phyloP scores from a whole-genome alignment of 1,284 basidiomycete species.

The Sporisorium reilianum region DNA sequence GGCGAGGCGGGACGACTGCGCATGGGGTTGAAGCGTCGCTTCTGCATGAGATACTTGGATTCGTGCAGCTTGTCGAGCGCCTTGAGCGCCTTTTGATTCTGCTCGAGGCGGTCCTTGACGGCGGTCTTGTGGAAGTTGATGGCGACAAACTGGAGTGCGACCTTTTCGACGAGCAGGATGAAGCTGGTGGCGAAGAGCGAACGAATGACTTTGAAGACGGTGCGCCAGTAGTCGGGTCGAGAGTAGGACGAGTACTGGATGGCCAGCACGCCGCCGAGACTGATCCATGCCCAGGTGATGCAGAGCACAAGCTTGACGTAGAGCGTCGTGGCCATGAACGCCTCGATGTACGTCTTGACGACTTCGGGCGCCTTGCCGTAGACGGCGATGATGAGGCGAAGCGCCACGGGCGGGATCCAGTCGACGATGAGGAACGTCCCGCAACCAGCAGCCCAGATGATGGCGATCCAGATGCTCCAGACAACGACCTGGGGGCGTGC shows the following conservation, averaged over 20 bases:
- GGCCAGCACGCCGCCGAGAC: constrained; percentile 59
- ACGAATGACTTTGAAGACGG: constrained; percentile 50
- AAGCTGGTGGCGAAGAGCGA: constrained; percentile 62
- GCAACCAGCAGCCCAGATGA: constrained; percentile 63
- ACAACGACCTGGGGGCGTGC: constrained; percentile 54
- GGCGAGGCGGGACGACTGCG: constrained; percentile 53
- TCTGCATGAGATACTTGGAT: constrained; percentile 59
- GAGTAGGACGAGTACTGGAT: constrained; percentile 38
- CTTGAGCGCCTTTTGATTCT: constrained; percentile 59
- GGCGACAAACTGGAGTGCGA: constrained; percentile 56
- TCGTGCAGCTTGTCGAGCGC: constrained; percentile 65
- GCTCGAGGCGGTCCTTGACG: constrained; percentile 63
- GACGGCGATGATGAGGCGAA: constrained; percentile 58
- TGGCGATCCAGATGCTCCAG: constrained; percentile 66
- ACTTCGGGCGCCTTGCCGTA: constrained; percentile 61
- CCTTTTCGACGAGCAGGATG: constrained; percentile 62
- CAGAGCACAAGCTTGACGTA: constrained; percentile 65
- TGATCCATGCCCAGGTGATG: constrained; percentile 67
- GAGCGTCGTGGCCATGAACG: constrained; percentile 57
- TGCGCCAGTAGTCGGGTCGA: constrained; percentile 56
- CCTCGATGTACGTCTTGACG: constrained; percentile 60
- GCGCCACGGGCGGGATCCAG: constrained; percentile 52
- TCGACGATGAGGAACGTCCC: constrained; percentile 64
- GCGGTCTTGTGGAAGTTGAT: constrained; percentile 68
- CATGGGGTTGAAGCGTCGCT: constrained; percentile 48